phyloP scores from a whole-genome alignment of 169 alveolate genomes.

The Plasmodium coatneyi region DNA sequence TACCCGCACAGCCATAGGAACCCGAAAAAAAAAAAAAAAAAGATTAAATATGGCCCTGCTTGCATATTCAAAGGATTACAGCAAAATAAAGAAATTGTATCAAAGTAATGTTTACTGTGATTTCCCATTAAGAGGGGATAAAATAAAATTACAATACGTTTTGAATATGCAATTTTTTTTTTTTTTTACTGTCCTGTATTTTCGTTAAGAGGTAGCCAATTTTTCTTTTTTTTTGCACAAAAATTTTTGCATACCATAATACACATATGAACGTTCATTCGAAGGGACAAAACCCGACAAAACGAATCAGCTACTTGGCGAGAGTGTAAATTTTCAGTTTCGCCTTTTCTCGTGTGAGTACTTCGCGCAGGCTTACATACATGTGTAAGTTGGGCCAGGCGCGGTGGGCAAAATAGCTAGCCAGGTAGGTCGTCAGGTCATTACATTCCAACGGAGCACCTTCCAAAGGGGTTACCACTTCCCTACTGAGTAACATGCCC shows the following conservation, averaged over 20 bases:
- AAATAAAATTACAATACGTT: background rate
- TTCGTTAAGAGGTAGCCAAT: background rate
- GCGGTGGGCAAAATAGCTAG: background rate
- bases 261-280: background rate
- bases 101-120: background rate
- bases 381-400: background rate
- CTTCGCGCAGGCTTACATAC: background rate
- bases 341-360: background rate
- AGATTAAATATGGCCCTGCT: background rate
- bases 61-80: background rate
- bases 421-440: background rate
- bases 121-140: background rate
- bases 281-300: background rate
- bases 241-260: background rate
- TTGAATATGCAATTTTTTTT: background rate
- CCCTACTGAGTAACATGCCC: constrained; percentile 14
- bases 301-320: background rate
- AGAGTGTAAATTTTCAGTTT: background rate
- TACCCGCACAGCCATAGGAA: background rate
- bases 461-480: background rate
- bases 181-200: background rate
- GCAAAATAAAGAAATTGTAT: background rate
- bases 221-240: background rate
- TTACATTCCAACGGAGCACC: background rate
- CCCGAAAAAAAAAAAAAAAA: too few species aligned